Percentiles rank a stretch among this genome's conserved stretches.
These are phyloP conservation scores for Akanthomyces lecanii DNA, from an alignment of 2,329 filamentous ascomycete species.

Conservation along the genomic window DNA sequence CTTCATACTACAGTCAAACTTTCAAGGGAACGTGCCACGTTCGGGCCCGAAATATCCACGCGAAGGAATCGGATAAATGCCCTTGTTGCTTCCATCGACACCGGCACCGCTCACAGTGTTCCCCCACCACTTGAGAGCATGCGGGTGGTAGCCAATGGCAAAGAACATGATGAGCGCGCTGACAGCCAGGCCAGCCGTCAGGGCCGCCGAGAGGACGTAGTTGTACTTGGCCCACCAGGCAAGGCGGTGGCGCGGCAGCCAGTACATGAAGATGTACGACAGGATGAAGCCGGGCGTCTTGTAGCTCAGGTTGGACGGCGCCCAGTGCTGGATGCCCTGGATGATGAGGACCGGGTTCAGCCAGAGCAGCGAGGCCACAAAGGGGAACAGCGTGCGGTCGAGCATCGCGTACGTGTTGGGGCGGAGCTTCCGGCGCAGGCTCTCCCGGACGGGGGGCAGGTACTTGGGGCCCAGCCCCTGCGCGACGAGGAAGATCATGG, in stretches of 20 bases:
- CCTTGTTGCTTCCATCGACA: constrained; percentile 22
- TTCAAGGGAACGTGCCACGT: constrained; percentile 22
- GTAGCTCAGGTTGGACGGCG: constrained; percentile 39
- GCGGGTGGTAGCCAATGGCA: constrained; percentile 35
- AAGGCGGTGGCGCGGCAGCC: constrained; percentile 33
- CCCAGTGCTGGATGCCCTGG: constrained; percentile 41
- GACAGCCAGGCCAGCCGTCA: constrained; percentile 40
- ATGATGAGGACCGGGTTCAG: constrained; percentile 39
- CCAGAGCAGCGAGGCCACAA: constrained; percentile 37
- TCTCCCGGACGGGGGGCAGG: constrained; percentile 31
- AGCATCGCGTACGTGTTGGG: constrained; percentile 30
- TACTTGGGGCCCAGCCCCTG: constrained; percentile 33
- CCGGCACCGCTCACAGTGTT: constrained; percentile 28
- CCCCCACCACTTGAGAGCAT: constrained; percentile 41
- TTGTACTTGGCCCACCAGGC: constrained; percentile 47
- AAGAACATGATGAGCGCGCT: constrained; percentile 42
- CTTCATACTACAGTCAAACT: neutral
- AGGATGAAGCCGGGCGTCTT: constrained; percentile 40
- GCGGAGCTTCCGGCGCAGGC: constrained; percentile 27
- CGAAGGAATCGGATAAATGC: constrained; percentile 23
- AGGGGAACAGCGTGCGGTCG: constrained; percentile 35
- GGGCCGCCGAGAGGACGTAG: constrained; percentile 40
- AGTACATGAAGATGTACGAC: constrained; percentile 41
- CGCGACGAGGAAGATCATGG: constrained; percentile 33
- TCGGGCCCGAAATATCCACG: constrained; percentile 28